phyloP scores from a whole-genome alignment of 2,329 filamentous ascomycete genomes.

The Coniochaeta sp. region DNA sequence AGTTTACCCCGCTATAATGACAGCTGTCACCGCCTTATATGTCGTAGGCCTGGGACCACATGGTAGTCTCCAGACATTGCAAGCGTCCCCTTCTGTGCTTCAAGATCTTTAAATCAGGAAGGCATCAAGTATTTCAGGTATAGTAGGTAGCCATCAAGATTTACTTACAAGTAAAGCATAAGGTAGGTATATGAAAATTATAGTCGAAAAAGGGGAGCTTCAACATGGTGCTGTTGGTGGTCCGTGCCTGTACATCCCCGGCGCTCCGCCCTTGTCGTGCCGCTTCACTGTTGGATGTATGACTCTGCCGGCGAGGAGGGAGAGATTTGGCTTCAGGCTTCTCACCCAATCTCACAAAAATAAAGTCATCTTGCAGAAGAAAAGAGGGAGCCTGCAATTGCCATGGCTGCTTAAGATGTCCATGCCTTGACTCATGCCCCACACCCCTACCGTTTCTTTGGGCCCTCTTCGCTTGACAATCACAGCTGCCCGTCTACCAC shows the following conservation, averaged over 20 bases:
- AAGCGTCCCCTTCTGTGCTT: too few species aligned
- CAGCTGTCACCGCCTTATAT: neutral
- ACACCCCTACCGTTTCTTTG: neutral
- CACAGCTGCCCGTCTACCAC: neutral
- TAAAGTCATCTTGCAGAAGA: neutral
- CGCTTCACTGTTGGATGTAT: neutral
- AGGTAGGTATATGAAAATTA: too few species aligned
- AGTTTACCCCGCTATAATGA: slow-evolving; percentile 1
- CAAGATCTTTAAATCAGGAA: too few species aligned
- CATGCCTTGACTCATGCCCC: slow-evolving; percentile 1
- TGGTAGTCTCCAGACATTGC: neutral
- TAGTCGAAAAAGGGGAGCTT: too few species aligned
- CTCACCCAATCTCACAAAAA: neutral
- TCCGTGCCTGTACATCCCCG: neutral
- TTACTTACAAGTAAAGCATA: too few species aligned
- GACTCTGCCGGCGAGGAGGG: neutral
- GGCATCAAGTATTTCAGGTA: too few species aligned
- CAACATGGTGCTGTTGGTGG: too few species aligned
- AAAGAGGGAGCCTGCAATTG: neutral
- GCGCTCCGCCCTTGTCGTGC: neutral
- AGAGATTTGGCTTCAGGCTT: neutral
- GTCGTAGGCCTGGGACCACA: neutral
- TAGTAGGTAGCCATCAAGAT: too few species aligned
- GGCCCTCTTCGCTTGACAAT: neutral
- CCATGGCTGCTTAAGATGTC: neutral